Base-by-base conservation (phyloP, 352 stramenopile species). In the Pythium oligandrum region DNA sequence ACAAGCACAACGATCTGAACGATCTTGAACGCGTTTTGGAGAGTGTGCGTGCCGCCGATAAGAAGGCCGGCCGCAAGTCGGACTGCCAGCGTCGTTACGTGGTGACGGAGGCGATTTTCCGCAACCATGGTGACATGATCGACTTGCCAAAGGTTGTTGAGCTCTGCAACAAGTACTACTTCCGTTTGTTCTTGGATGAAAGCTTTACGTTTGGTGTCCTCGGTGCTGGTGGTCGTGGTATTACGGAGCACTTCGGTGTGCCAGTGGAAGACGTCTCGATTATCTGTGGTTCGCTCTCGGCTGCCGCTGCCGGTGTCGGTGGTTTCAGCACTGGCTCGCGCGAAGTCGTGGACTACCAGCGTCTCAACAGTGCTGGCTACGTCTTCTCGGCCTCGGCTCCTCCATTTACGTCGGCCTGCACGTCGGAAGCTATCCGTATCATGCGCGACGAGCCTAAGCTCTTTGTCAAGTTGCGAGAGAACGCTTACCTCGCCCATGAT, bases 311-410 rank as follows among this genome's bases (percentile, higher is more conserved):
- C 4, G 96, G 83, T 55, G 88, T 99, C 47, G 97, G 97, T 30
- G 97, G 97, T 44, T 95, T 99, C 55, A 98, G 94, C 56, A 95
- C 98, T 39, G 97, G 97, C 9, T 97, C 85, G 48, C 84, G 96
- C 63, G 96, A 99, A 55, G 91, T 99, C 4, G 93, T 98, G 7
- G 95, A 98, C 72, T 98, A 98, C 81, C 97, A 99, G 75, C 90
- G 97, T 47, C 85, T 99, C 36, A 98, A 94, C 63, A 98, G 93
- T 40, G 96, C 96, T 4, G 96, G 96, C 48, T 99, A 99, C 72
- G 97, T 97, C 61, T 99, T 98, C 73, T 98, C 93, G 58, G 97
- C 97, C n/a, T 97, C 95, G 48, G 85, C 93, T 31, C 95, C 96
- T 37, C 97, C 97, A 6, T 99, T 99, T 72, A 96, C 96, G 51